These are phyloP conservation scores for Sicyos edulis DNA, from an alignment of 306 rosid genomes.

Conservation along the genomic window DNA sequence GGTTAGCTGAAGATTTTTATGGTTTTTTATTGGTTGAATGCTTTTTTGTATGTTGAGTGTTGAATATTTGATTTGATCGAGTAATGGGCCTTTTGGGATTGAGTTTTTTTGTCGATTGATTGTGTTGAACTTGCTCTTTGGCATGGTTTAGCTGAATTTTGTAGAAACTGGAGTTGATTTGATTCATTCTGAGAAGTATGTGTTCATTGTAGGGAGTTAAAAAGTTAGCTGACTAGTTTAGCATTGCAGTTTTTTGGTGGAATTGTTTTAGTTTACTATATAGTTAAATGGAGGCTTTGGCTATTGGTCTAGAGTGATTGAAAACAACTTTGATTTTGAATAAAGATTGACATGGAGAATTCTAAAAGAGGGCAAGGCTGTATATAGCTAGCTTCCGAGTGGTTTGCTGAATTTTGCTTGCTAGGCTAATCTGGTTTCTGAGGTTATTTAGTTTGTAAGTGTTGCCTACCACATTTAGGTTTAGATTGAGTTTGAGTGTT, in stretches of 20 bases:
- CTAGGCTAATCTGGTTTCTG: not conserved
- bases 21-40: not conserved
- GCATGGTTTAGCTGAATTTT: constrained; percentile 8
- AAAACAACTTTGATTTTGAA: not conserved
- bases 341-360: not conserved
- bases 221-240: not conserved
- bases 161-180: not conserved
- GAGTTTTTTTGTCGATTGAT: constrained; percentile 17
- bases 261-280: too few relatives aligned
- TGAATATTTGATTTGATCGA: constrained; percentile 39
- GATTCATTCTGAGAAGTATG: not conserved
- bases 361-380: not conserved
- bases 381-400: not conserved
- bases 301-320: not conserved
- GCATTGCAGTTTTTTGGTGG: not conserved
- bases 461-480: not conserved
- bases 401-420: not conserved
- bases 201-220: not conserved
- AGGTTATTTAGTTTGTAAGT: not conserved
- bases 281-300: not conserved
- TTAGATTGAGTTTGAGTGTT: not conserved
- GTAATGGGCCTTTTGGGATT: constrained; percentile 17
- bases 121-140: not conserved
- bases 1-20: too few relatives aligned
- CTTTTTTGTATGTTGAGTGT: constrained; percentile 5